Evolutionary conservation across 805 yeast genomes (phyloP).

Genomic region (Wickerhamomyces queroliae): DNA sequence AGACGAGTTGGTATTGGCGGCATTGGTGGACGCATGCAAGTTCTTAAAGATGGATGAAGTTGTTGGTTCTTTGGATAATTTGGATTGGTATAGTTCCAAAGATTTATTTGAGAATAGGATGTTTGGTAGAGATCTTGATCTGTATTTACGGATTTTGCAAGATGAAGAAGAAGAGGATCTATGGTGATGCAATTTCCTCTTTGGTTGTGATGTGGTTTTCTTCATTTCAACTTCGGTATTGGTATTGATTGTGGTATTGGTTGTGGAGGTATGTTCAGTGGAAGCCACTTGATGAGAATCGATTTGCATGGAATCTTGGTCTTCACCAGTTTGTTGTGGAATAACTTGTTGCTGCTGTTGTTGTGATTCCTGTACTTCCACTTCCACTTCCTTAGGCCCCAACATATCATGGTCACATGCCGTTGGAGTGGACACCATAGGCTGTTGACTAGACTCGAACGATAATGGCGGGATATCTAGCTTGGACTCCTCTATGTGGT

Average conservation of each 20-base stretch:
- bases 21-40: constrained; percentile 10
- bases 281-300: too few species aligned
- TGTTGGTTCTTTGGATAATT: constrained; percentile 3
- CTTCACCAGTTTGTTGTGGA: constrained; percentile 2
- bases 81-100: constrained; percentile 1
- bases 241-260: constrained; percentile 4
- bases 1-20: constrained; percentile 10
- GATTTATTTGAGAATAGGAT: constrained; percentile 10
- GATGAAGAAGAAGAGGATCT: not conserved
- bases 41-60: constrained; percentile 15
- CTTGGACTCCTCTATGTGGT: not conserved
- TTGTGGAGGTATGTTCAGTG: not conserved
- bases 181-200: not conserved
- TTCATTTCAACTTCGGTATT: constrained; percentile 7
- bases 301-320: too few species aligned
- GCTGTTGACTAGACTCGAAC: not conserved
- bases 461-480: not conserved
- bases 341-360: too few species aligned
- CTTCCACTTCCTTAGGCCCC: too few species aligned
- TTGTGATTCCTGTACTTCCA: not conserved
- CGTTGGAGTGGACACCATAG: constrained; percentile 12
- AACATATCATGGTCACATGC: too few species aligned
- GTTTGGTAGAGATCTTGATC: constrained; percentile 24
- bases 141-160: constrained; percentile 17
- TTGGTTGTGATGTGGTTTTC: constrained; percentile 2